These are phyloP conservation scores for Hanseniaspora clermontiae DNA, from an alignment of 805 yeast genomes.

Conservation along the genomic window DNA sequence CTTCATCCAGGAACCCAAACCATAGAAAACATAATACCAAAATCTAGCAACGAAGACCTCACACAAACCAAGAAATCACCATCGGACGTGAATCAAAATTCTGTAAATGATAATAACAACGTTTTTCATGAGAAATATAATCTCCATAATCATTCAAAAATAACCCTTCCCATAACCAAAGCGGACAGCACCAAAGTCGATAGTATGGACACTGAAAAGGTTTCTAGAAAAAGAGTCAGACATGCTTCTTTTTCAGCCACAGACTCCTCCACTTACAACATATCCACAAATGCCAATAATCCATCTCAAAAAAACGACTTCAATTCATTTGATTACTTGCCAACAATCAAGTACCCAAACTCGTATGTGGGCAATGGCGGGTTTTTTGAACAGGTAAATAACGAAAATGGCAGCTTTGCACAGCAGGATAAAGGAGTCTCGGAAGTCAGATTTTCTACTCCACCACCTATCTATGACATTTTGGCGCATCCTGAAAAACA, in stretches of 20 bases:
- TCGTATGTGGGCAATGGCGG: background rate
- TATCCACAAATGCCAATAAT: background rate
- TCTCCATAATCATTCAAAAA: background rate
- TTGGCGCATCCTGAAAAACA: slow-evolving; percentile 11
- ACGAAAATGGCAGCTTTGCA: background rate
- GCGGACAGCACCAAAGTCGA: background rate
- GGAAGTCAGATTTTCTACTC: slow-evolving; percentile 12
- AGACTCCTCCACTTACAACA: slow-evolving; percentile 29
- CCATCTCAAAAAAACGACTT: background rate
- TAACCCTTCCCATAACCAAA: background rate
- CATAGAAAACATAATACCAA: background rate
- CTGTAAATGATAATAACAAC: slow-evolving; percentile 15
- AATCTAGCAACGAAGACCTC: background rate
- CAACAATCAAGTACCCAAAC: background rate
- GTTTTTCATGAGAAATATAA: background rate
- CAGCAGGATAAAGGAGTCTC: background rate
- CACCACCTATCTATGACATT: slow-evolving; percentile 11
- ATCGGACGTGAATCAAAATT: slow-evolving; percentile 21
- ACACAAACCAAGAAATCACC: slow-evolving; percentile 15
- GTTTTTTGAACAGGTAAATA: background rate
- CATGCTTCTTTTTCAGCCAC: slow-evolving; percentile 37
- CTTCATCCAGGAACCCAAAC: slow-evolving; percentile 42
- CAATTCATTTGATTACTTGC: background rate
- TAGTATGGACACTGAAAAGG: background rate
- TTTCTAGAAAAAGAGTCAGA: slow-evolving; percentile 25